Evolutionary conservation across 2,329 filamentous ascomycete species (phyloP).

Genomic region (Claviceps humidiphila): DNA sequence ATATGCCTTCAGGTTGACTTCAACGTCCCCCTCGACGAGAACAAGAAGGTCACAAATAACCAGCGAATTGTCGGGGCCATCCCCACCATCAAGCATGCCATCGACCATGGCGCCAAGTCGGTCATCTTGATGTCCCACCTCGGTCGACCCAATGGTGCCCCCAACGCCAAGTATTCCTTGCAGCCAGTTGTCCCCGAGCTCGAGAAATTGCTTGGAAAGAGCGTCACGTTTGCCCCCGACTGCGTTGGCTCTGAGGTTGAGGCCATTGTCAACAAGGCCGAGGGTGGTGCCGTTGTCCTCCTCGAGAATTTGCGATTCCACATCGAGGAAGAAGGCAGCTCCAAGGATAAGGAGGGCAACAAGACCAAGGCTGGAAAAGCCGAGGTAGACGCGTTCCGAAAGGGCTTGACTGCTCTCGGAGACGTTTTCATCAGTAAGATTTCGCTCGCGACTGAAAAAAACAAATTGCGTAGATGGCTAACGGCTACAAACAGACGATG

Average conservation of each 20-base stretch:
- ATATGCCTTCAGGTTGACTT: conserved; percentile 68
- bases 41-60: conserved; percentile 94
- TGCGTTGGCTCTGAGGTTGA: conserved; percentile 84
- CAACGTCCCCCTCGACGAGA: conserved; percentile 90
- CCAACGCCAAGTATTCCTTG: conserved; percentile 86
- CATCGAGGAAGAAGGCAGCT: conserved; percentile 92
- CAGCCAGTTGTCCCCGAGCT: conserved; percentile 84
- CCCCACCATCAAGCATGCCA: conserved; percentile 87
- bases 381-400: conserved; percentile 85
- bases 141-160: conserved; percentile 82
- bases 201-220: conserved; percentile 76
- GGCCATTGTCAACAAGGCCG: conserved; percentile 73
- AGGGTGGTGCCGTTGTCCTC: conserved; percentile 70
- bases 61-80: conserved; percentile 95
- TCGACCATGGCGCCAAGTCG: conserved; percentile 80
- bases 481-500: conserved; percentile 55
- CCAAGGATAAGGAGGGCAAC: conserved; percentile 86
- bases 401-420: conserved; percentile 84
- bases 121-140: conserved; percentile 98
- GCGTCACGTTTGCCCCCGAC: conserved; percentile 79
- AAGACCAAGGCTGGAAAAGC: conserved; percentile 96
- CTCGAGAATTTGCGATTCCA: conserved; percentile 98
- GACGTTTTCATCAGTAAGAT: conserved; percentile 89
- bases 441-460: neutral
- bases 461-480: conserved; percentile 6